Base-by-base conservation (phyloP, 1,284 basidiomycete species). In the Apiotrichum sp. region DNA sequence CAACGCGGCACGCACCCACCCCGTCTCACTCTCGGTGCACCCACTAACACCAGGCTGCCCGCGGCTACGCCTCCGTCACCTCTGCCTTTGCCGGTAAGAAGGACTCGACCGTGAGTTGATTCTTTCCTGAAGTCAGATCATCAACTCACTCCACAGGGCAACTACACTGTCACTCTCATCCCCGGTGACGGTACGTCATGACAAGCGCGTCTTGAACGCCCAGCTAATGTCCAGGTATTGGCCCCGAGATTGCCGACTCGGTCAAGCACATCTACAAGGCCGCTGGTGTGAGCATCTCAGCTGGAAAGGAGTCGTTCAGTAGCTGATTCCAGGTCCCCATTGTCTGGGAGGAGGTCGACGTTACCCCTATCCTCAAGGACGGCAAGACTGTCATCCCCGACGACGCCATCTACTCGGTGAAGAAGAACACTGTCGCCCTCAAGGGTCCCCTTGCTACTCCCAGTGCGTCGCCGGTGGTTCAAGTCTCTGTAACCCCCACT, bases 331-430 rank as follows among this genome's bases (percentile, higher is more conserved):
- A 93, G 88, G 92, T 93, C 33, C 93, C 93, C 52, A 93, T 97
- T 69, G 83, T 90, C 78, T 99, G 96, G 96, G 96, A 99, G 78
- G 95, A 98, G 79, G 93, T 97, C 73, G 89, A 88, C 71, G 96
- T 98, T 54, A 88, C 91, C 16, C 96, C 96, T 16, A 84, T 96
- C 61, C 81, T 97, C 66, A 91, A 91, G 76, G 86, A 87, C 65
- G 96, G 96, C 56, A 97, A 97, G 82, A 96, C 93, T 58, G 89
- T 90, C 63, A 98, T 99, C 71, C 96, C 96, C 47, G 91, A 96
- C 62, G 79, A 79, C 56, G 93, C 95, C 47, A 93, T 99, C 65
- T 82, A 82, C 62, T 93, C 89, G 32, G 88, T 99, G 69, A 93
- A 88, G 81, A 89, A 87, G 80, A 98, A 98, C 80, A 98, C 95